phyloP scores from a whole-genome alignment of 306 rosid species.

The Sechiopsis laciniata region DNA sequence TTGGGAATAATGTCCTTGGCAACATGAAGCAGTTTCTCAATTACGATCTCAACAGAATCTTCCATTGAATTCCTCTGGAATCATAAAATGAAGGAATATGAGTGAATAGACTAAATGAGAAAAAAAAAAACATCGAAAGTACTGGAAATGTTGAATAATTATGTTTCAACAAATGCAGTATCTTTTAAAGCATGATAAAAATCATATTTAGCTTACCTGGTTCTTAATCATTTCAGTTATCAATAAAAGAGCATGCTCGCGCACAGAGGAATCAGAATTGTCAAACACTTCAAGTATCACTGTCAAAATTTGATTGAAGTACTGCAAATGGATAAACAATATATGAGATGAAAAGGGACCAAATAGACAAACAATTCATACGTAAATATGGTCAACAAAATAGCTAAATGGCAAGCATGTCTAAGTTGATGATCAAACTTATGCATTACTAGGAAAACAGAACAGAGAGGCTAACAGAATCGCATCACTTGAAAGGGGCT shows the following conservation, averaged over 20 bases:
- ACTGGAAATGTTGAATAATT: not conserved
- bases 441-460: not conserved
- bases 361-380: too few relatives aligned
- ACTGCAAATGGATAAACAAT: constrained; percentile 56
- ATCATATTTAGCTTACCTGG: constrained; percentile 47
- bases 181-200: constrained; percentile 19
- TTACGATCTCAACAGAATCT: constrained; percentile 84
- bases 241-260: constrained; percentile 76
- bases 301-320: constrained; percentile 94
- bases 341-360: constrained; percentile 16
- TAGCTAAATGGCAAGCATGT: not conserved
- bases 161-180: constrained; percentile 6
- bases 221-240: constrained; percentile 80
- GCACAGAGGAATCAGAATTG: constrained; percentile 66
- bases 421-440: not conserved
- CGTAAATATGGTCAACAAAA: not conserved
- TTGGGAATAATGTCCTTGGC: constrained; percentile 66
- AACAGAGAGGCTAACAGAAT: constrained; percentile 1
- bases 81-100: constrained; percentile 19
- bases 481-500: not conserved
- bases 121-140: not conserved
- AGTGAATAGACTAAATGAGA: not conserved
- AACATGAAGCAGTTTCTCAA: constrained; percentile 92
- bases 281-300: constrained; percentile 87
- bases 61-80: constrained; percentile 84